These are phyloP conservation scores for Candida insectorum DNA, from an alignment of 805 yeast species.

Conservation along the genomic window DNA sequence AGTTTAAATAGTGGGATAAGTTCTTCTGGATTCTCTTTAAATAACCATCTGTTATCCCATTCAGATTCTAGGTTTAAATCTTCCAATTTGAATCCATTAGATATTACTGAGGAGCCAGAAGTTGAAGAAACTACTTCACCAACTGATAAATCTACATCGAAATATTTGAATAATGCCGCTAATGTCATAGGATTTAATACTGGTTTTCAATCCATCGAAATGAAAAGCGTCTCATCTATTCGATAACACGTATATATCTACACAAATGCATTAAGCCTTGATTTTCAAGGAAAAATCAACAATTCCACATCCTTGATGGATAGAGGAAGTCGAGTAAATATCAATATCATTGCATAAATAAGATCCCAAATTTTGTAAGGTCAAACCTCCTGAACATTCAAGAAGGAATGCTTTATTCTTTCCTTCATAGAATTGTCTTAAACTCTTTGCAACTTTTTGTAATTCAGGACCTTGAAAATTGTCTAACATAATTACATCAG, in stretches of 20 bases:
- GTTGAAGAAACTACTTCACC: conserved; percentile 12
- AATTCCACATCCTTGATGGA: conserved; percentile 86
- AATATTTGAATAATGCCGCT: conserved; percentile 29
- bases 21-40: conserved; percentile 29
- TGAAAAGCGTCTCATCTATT: conserved; percentile 37
- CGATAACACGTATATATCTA: conserved; percentile 14
- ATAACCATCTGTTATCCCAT: conserved; percentile 12
- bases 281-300: conserved; percentile 85
- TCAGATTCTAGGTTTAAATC: conserved; percentile 6
- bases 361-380: conserved; percentile 57
- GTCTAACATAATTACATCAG: conserved; percentile 93
- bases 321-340: conserved; percentile 83
- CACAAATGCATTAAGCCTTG: conserved; percentile 5
- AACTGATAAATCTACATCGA: conserved; percentile 20
- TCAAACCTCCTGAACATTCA: conserved; percentile 92
- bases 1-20: conserved; percentile 24
- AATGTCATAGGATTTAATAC: conserved; percentile 41
- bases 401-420: conserved; percentile 53
- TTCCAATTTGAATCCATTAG: background rate
- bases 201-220: conserved; percentile 38
- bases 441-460: conserved; percentile 56
- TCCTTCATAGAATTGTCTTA: conserved; percentile 56
- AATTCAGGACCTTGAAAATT: conserved; percentile 72
- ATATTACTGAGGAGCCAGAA: conserved; percentile 1
- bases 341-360: conserved; percentile 80